Conservation (phyloP, 352 stramenopile genomes). For the Globisporangium megalacanthum region DNA sequence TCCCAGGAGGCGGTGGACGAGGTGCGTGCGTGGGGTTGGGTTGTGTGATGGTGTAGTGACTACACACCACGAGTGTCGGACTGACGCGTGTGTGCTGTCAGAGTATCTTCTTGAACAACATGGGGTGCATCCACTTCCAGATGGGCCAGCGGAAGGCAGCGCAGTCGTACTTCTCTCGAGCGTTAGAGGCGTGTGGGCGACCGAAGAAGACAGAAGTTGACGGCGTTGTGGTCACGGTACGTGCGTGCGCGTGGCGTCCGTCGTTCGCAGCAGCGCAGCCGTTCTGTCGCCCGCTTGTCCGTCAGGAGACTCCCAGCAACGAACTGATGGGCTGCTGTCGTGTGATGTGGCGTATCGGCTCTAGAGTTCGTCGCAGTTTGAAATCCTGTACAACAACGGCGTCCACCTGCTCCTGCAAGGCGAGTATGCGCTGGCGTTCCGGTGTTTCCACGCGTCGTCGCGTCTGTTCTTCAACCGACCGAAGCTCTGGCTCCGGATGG, state of each 20-base stretch:
- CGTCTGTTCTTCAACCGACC: constrained; percentile 88
- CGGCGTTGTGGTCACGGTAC: constrained; percentile 44
- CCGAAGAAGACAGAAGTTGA: constrained; percentile 35
- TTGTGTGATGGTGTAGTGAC: not conserved
- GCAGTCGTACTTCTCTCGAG: constrained; percentile 89
- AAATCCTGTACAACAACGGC: constrained; percentile 93
- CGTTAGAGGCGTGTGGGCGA: constrained; percentile 62
- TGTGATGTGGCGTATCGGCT: not conserved
- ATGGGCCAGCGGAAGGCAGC: constrained; percentile 87
- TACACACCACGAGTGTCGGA: too few relatives aligned
- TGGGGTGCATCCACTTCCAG: constrained; percentile 92
- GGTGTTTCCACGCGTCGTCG: constrained; percentile 87
- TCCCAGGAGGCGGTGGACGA: constrained; percentile 79
- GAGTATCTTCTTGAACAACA: constrained; percentile 87
- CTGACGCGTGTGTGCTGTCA: constrained; percentile 6
- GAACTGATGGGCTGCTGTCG: not conserved
- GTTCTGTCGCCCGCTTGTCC: not conserved
- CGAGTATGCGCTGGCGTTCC: constrained; percentile 79
- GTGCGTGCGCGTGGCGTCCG: not conserved
- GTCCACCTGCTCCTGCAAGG: constrained; percentile 85
- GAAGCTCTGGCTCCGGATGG: constrained; percentile 90
- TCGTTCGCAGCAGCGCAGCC: too few relatives aligned
- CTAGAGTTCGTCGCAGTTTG: constrained; percentile 70
- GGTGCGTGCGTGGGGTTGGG: constrained; percentile 18
- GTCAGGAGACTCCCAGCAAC: too few relatives aligned